phyloP scores from a whole-genome alignment of 2,329 filamentous ascomycete genomes.

The Trichoderma oligosporum region DNA sequence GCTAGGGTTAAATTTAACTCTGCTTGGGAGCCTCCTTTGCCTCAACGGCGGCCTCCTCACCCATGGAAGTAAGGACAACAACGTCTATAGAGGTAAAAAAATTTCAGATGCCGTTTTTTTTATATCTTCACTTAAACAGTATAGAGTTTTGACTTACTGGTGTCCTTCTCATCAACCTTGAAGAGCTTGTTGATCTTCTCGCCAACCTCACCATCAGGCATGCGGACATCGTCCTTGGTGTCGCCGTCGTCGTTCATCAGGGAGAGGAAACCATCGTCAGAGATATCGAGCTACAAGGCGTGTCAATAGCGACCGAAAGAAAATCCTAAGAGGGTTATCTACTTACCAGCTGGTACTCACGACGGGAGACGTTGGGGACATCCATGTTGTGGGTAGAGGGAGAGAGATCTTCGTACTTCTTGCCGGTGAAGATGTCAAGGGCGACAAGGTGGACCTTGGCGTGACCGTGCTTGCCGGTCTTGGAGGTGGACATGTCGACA shows the following conservation, averaged over 20 bases:
- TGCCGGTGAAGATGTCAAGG: slow-evolving; percentile 98
- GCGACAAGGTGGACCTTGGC: slow-evolving; percentile 99
- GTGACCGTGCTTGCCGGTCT: slow-evolving; percentile 99
- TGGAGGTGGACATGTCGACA: slow-evolving; percentile 99
- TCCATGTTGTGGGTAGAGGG: slow-evolving; percentile 98
- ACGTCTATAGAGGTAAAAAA: slow-evolving; percentile 70
- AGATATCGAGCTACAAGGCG: slow-evolving; percentile 70
- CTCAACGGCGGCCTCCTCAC: slow-evolving; percentile 87
- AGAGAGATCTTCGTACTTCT: slow-evolving; percentile 99
- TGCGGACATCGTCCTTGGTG: slow-evolving; percentile 91
- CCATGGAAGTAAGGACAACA: slow-evolving; percentile 91
- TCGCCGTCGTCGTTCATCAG: slow-evolving; percentile 84
- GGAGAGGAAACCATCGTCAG: slow-evolving; percentile 90
- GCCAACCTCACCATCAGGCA: slow-evolving; percentile 85
- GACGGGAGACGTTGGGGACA: slow-evolving; percentile 86
- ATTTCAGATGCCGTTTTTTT: slow-evolving; percentile 23
- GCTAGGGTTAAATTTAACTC: slow-evolving; percentile 14
- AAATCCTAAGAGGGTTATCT: background rate
- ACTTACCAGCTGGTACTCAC: slow-evolving; percentile 92
- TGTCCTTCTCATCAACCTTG: slow-evolving; percentile 81
- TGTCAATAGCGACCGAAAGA: too few species aligned
- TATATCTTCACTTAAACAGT: background rate
- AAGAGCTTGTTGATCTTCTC: slow-evolving; percentile 82
- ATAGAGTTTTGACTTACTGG: slow-evolving; percentile 61
- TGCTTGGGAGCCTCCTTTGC: slow-evolving; percentile 78